These are phyloP conservation scores for Neurospora sp. DNA, from an alignment of 2,329 filamentous ascomycete species.

Conservation along the genomic window DNA sequence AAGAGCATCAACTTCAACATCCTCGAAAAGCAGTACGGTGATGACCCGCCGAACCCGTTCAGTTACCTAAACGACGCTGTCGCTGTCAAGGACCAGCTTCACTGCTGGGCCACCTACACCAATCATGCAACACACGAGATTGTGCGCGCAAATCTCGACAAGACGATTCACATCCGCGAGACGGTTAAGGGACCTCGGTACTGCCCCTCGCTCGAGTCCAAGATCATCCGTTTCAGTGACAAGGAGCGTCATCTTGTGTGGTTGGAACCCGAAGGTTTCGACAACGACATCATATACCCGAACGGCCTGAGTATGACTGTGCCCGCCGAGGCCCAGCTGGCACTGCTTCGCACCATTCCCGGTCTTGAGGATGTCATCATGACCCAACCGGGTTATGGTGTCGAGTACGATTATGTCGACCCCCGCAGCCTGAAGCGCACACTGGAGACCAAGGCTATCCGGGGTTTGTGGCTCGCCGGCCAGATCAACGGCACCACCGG, in stretches of 20 bases:
- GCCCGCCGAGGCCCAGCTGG: conserved; percentile 75
- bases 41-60: conserved; percentile 80
- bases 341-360: conserved; percentile 74
- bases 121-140: conserved; percentile 75
- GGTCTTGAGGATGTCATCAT: conserved; percentile 84
- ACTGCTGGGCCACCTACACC: conserved; percentile 82
- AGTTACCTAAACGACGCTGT: conserved; percentile 80
- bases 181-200: conserved; percentile 91
- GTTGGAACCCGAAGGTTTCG: conserved; percentile 93
- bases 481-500: conserved; percentile 98
- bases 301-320: conserved; percentile 98
- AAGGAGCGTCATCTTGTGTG: conserved; percentile 82
- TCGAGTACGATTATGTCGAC: conserved; percentile 98
- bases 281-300: conserved; percentile 83
- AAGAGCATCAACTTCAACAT: conserved; percentile 70
- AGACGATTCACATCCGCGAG: conserved; percentile 92
- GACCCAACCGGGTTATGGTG: conserved; percentile 91
- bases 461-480: conserved; percentile 81
- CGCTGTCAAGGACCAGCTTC: conserved; percentile 68
- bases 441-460: conserved; percentile 86
- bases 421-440: conserved; percentile 80
- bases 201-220: conserved; percentile 90
- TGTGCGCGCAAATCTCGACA: conserved; percentile 81
- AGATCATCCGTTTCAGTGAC: conserved; percentile 78
- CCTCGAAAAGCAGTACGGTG: conserved; percentile 67